Conservation (phyloP, 1,284 basidiomycete genomes). For the Rhodotorula sp. region DNA sequence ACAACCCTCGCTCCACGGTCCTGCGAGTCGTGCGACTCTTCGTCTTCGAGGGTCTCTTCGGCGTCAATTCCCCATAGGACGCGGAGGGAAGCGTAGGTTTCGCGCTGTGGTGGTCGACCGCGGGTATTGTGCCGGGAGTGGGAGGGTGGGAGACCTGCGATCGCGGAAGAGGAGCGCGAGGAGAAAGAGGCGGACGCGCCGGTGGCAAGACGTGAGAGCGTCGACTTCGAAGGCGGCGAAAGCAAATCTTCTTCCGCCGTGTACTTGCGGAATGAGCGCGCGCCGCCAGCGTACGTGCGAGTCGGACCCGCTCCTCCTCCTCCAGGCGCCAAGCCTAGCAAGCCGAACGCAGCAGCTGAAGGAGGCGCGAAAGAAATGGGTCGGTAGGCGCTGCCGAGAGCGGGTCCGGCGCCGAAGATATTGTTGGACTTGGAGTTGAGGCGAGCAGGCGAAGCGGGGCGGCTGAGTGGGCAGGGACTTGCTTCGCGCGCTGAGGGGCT, state of each 20-base stretch:
- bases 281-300: conserved; percentile 25
- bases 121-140: background rate
- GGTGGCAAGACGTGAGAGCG: background rate
- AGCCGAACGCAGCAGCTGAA: background rate
- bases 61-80: conserved; percentile 29
- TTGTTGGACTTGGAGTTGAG: background rate
- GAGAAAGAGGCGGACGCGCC: background rate
- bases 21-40: conserved; percentile 21
- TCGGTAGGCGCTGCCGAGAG: background rate
- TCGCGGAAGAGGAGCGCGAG: background rate
- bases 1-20: conserved; percentile 16
- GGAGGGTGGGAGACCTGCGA: background rate
- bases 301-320: conserved; percentile 3
- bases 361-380: background rate
- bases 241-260: background rate
- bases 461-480: background rate
- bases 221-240: too few relatives aligned
- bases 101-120: conserved; percentile 2
- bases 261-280: conserved; percentile 15
- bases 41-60: conserved; percentile 27
- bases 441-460: background rate
- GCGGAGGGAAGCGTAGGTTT: conserved; percentile 21
- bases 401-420: background rate
- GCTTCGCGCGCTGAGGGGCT: background rate
- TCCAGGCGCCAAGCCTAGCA: background rate